Base-by-base conservation (phyloP, 2,329 filamentous ascomycete species). In the Delphinella strobiligena region DNA sequence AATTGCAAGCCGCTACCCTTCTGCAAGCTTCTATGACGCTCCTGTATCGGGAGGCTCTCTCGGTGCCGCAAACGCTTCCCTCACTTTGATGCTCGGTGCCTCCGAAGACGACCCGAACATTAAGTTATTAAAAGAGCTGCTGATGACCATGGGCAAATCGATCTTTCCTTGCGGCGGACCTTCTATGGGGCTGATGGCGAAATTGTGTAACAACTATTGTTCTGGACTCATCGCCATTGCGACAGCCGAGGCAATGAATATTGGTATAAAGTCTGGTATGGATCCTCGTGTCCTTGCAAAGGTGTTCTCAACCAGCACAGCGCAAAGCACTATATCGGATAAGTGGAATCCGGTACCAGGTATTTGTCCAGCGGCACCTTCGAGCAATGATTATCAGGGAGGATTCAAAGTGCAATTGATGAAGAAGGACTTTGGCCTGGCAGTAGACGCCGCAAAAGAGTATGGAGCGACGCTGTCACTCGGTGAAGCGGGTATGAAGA, bases 41-140 rank as follows among this genome's bases (percentile, higher is more conserved):
- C 59, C 59, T 4, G 56, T 62, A 3, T 61, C 58, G 1, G 59
- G 59, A 10, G 59, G 58, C 0, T 54, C 55, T 5, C 55, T 57
- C 47, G 55, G 55, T n/a, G 58, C 59, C 5, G 39, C 50, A n/a
- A 49, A 48, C 5, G 58, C 50, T 2, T 60, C 55, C 1, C 47
- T 61, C 4, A 57, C 59, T 3, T 61, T 61, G 51, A 59, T 64
- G 48, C 45, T 63, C 9, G 61, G 61, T 12, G n/a, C n/a, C n/a
- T 53, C 49, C 12, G 19, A 34, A 15, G 36, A 38, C 22, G 19
- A 35, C 7, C 4, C 8, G 4, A 19, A 37, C 31, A 44, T 45
- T 36, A n/a, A 44, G 4, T 16, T 29, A 17, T 43, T 43, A 16
- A 44, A 35, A n/a, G 19, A 33, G 2, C 36, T 51, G 10, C 44